These are phyloP conservation scores for Fusarium sp. DNA, from an alignment of 2,329 filamentous ascomycete genomes.

Conservation along the genomic window DNA sequence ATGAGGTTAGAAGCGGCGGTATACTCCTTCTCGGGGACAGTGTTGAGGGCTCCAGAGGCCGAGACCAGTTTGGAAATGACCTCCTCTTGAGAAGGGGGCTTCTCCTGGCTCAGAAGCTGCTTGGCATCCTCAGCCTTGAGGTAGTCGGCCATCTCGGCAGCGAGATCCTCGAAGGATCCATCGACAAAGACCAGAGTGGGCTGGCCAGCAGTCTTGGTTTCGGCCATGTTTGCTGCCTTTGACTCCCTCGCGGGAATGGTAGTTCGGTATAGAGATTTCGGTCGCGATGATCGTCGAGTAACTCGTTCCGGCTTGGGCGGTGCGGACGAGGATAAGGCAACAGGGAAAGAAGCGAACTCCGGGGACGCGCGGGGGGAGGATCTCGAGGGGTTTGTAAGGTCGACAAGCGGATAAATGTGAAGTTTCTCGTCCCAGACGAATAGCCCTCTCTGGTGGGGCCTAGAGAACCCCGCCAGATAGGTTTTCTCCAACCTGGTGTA, in stretches of 20 bases:
- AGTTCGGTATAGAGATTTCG: conserved; percentile 31
- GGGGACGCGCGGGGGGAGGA: conserved; percentile 29
- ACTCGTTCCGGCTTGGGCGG: conserved; percentile 31
- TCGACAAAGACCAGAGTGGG: conserved; percentile 80
- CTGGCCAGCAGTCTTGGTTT: conserved; percentile 56
- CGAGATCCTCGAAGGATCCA: conserved; percentile 91
- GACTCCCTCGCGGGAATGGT: conserved; percentile 27
- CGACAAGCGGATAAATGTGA: conserved; percentile 45
- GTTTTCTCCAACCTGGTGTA: conserved; percentile 49
- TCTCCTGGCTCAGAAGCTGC: conserved; percentile 75
- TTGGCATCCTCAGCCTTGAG: conserved; percentile 85
- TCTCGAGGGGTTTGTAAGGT: conserved; percentile 43
- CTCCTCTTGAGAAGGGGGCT: conserved; percentile 78
- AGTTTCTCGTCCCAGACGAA: conserved; percentile 47
- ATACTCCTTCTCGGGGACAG: conserved; percentile 94
- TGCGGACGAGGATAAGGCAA: conserved; percentile 16
- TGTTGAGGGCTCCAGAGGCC: conserved; percentile 79
- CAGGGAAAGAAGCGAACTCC: conserved; percentile 13
- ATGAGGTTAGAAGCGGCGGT: conserved; percentile 96
- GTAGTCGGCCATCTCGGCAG: conserved; percentile 94
- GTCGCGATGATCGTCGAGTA: conserved; percentile 27
- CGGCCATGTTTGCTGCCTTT: conserved; percentile 39
- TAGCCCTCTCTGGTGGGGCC: conserved; percentile 53
- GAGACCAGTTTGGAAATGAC: conserved; percentile 89
- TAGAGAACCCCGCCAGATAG: conserved; percentile 47